These are phyloP conservation scores for Dothiorella sarmentorum DNA, from an alignment of 2,329 filamentous ascomycete genomes.

Conservation along the genomic window DNA sequence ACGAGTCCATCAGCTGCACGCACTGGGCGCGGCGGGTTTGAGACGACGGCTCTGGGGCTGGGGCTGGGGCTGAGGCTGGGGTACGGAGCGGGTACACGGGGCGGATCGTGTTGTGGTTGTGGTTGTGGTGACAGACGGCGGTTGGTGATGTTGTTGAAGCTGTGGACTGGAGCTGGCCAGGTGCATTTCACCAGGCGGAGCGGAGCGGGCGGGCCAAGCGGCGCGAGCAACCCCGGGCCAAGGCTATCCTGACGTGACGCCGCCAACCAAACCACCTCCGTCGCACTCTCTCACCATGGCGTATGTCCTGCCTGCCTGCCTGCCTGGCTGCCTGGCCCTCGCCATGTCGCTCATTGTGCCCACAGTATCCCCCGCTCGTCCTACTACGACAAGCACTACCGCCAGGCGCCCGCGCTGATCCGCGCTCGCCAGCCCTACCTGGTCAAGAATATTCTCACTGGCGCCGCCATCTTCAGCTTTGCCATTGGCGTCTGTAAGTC, in stretches of 20 bases:
- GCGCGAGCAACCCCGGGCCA: background rate
- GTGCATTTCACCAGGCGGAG: background rate
- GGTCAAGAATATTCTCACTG: slow-evolving; percentile 81
- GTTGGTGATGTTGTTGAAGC: too few relatives aligned
- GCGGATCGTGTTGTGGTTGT: background rate
- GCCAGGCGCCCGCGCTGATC: slow-evolving; percentile 83
- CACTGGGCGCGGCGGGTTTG: background rate
- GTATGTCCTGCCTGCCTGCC: background rate
- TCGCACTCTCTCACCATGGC: slow-evolving; percentile 11
- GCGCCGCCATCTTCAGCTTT: slow-evolving; percentile 69
- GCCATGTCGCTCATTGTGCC: slow-evolving; percentile 12
- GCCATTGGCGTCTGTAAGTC: slow-evolving; percentile 81
- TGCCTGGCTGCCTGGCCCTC: background rate
- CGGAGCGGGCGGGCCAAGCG: background rate
- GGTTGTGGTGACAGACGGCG: background rate
- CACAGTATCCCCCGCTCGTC: slow-evolving; percentile 63
- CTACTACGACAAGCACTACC: slow-evolving; percentile 88
- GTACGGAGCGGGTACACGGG: background rate
- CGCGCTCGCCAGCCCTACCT: slow-evolving; percentile 90
- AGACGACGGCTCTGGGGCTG: background rate
- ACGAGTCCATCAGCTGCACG: background rate
- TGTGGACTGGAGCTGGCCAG: slow-evolving; percentile 2
- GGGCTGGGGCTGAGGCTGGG: background rate
- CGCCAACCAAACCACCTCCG: background rate
- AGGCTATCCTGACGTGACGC: background rate